A percentile compares a stretch with the other conserved stretches of the same genome.
These are phyloP conservation scores for Astragalus membranaceus DNA, from an alignment of 306 rosid species.

Conservation along the genomic window DNA sequence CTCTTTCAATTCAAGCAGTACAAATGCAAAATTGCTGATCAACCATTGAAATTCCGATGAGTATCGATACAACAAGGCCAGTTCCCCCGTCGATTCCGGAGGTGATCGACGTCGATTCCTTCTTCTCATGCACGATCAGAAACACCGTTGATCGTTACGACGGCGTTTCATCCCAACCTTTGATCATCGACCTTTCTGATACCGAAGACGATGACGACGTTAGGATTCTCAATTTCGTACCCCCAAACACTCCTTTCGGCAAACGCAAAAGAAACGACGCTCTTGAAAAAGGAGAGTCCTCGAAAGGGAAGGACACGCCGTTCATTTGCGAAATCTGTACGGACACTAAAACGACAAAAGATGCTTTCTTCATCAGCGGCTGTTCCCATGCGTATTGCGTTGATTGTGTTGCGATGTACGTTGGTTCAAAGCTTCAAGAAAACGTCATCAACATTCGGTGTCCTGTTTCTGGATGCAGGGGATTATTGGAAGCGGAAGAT, in stretches of 20 bases:
- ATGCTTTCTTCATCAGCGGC: constrained; percentile 14
- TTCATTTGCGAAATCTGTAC: constrained; percentile 38
- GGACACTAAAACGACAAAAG: constrained; percentile 7
- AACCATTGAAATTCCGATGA: background rate
- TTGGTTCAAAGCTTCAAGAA: constrained; percentile 21
- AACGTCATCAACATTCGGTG: constrained; percentile 24
- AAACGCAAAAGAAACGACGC: background rate
- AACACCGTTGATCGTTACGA: background rate
- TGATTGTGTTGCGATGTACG: constrained; percentile 15
- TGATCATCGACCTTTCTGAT: constrained; percentile 23
- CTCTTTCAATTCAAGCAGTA: background rate
- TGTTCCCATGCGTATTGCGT: constrained; percentile 30
- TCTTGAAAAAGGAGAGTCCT: background rate
- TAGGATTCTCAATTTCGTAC: constrained; percentile 18
- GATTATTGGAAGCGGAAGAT: constrained; percentile 18
- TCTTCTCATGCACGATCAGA: background rate
- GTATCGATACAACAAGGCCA: background rate
- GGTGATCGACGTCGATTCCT: background rate
- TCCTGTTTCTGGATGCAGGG: constrained; percentile 29
- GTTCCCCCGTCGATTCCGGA: background rate
- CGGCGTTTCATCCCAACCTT: background rate
- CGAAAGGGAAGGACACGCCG: background rate
- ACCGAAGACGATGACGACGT: constrained; percentile 28
- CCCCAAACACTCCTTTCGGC: background rate
- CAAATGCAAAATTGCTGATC: background rate